Percentiles rank a stretch among this genome's conserved stretches.
Conservation (phyloP, 768 basidiomycete genomes). For the Tulasnella sp. region DNA sequence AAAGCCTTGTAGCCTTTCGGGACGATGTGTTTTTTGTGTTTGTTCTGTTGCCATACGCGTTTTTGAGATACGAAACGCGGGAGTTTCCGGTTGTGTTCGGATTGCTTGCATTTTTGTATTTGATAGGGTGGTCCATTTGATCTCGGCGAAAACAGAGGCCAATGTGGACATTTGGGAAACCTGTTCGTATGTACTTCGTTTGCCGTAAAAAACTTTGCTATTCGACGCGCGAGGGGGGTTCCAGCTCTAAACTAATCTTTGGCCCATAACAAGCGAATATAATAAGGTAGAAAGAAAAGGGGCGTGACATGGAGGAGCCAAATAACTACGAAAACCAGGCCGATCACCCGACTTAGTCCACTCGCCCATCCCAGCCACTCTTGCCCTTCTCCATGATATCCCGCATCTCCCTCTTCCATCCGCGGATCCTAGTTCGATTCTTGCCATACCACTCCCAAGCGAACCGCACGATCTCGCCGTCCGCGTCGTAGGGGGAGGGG, state of each 20-base stretch:
- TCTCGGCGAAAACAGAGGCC: too few relatives aligned
- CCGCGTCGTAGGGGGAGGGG: conserved; percentile 93
- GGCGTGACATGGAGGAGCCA: neutral
- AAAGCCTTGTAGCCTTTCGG: too few relatives aligned
- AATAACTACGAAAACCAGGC: neutral
- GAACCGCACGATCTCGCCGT: conserved; percentile 87
- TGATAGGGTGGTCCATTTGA: too few relatives aligned
- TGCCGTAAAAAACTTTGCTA: too few relatives aligned
- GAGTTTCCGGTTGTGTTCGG: too few relatives aligned
- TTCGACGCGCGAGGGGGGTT: too few relatives aligned
- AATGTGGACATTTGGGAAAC: too few relatives aligned
- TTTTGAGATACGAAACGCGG: too few relatives aligned
- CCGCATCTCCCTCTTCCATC: conserved; percentile 55
- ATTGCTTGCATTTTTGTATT: too few relatives aligned
- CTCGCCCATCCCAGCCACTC: conserved; percentile 30
- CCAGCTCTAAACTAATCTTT: neutral
- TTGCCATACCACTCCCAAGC: conserved; percentile 96
- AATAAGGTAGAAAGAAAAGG: neutral
- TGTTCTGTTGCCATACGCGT: too few relatives aligned
- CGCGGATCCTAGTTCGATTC: conserved; percentile 67
- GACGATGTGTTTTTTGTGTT: too few relatives aligned
- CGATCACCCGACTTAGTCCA: neutral
- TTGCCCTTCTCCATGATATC: conserved; percentile 65
- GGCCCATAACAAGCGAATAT: neutral
- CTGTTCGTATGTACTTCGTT: too few relatives aligned